Percentiles rank a stretch among this genome's conserved stretches.
Evolutionary conservation across 257 asterid species (phyloP).

Genomic region (Fraxinus americana): DNA sequence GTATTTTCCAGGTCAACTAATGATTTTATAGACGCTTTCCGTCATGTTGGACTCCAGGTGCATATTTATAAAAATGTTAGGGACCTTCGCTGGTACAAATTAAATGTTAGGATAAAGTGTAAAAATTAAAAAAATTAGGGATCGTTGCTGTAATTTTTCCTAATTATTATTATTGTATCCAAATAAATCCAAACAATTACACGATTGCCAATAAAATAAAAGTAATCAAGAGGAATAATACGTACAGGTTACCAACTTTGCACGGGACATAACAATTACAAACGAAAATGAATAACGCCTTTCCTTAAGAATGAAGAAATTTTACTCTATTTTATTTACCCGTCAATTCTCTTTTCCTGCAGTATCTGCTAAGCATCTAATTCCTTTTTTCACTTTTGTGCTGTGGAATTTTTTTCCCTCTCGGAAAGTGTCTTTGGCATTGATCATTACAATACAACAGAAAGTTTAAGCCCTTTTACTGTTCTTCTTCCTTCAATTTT

Average conservation of each 20-base stretch:
- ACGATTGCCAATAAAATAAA: constrained; percentile 18
- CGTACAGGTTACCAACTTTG: constrained; percentile 30
- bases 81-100: too few species aligned
- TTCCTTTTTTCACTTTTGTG: constrained; percentile 33
- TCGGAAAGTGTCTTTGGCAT: constrained; percentile 26
- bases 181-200: constrained; percentile 16
- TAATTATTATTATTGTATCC: constrained; percentile 19
- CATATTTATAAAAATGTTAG: too few species aligned
- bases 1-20: too few species aligned
- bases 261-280: background rate
- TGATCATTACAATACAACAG: constrained; percentile 33
- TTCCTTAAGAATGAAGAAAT: background rate
- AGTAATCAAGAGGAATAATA: constrained; percentile 18
- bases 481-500: constrained; percentile 13
- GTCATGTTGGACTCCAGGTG: too few species aligned
- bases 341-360: constrained; percentile 35
- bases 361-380: constrained; percentile 55
- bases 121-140: too few species aligned
- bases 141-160: too few species aligned
- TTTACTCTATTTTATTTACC: background rate
- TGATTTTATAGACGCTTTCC: too few species aligned
- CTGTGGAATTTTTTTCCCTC: constrained; percentile 5
- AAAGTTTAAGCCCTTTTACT: constrained; percentile 30
- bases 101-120: too few species aligned
- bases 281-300: background rate